Evolutionary conservation across 805 yeast genomes (phyloP), one percentile per base, ranked within the genome.

Genomic region (Lipomyces chichibuensis): DNA sequence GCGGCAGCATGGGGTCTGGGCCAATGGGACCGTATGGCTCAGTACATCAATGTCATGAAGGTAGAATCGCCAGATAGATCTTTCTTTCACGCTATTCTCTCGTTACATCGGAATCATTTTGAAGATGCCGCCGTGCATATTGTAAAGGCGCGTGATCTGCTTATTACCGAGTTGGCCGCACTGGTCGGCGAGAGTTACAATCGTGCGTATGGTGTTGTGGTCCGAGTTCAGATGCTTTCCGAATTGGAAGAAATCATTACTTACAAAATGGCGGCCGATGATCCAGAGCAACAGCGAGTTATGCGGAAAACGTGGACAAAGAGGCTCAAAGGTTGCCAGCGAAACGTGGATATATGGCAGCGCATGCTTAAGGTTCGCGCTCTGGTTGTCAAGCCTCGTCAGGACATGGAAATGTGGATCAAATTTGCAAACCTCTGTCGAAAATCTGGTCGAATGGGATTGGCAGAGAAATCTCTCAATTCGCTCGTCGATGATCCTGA

Each of bases 331-430:
- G 98, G 98, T 1, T 92, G 98, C 75, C 99, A 95, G 79, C 84
- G 95, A 73, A 95, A 95, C 79, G 98, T 95, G 61, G 99, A 95
- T 79, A 92, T 93, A n/a, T 95, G 99, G 99, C 98, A 94, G 77
- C 83, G 98, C 75, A 88, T 95, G 87, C 83, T 95, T 67, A 91
- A 93, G 76, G 97, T 94, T 1, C 84, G 99, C 65, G 94, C 98
- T 0, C 82, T 95, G 58, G 98, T 95, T 14, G 90, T 95, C 57
- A 89, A 89, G 70, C 99, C 99, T 1, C 91, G 93, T 72, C 96
- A 95, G 74, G 98, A 95, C 76, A 90, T 93, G 95, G 95, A 91
- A 63, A 91, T 93, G 85, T 92, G 98, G 97, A 94, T 95, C 74
- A 93, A 95, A 77, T 96, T 95, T 82, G 98, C 99, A 25, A 95